Evolutionary conservation across 768 basidiomycete genomes (phyloP).

Genomic region (Macrolepiota dolichaula): DNA sequence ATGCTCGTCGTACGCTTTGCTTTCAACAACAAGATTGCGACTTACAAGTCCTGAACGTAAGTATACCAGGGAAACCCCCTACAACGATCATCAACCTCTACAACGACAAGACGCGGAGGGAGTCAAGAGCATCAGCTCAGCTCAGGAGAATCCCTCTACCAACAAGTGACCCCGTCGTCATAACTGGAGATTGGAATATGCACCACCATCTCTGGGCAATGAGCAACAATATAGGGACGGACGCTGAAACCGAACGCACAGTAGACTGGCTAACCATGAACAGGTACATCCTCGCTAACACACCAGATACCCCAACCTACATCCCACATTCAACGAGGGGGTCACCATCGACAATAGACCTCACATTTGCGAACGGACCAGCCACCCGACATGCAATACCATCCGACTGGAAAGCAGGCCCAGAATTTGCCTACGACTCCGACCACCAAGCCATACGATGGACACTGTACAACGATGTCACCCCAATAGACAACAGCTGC

Average conservation of each 20-base stretch:
- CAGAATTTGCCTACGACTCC: constrained; percentile 14
- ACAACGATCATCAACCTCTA: constrained; percentile 23
- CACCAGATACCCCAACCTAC: constrained; percentile 18
- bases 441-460: constrained; percentile 19
- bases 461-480: constrained; percentile 13
- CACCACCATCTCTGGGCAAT: constrained; percentile 19
- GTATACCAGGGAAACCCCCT: constrained; percentile 13
- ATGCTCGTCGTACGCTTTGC: too few relatives aligned
- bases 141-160: constrained; percentile 9
- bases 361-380: constrained; percentile 16
- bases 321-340: neutral
- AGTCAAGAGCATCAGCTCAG: too few relatives aligned
- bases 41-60: constrained; percentile 21
- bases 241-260: constrained; percentile 6
- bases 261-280: constrained; percentile 17
- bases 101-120: constrained; percentile 12
- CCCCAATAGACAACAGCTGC: constrained; percentile 15
- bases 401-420: constrained; percentile 20
- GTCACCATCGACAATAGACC: constrained; percentile 17
- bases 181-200: constrained; percentile 24
- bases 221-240: neutral
- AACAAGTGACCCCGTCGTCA: constrained; percentile 14
- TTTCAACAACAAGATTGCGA: too few relatives aligned
- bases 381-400: constrained; percentile 12
- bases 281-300: constrained; percentile 15